Evolutionary conservation across 2,329 filamentous ascomycete genomes (phyloP), one percentile per base, ranked within the genome.

Genomic region (Talaromyces sp.): DNA sequence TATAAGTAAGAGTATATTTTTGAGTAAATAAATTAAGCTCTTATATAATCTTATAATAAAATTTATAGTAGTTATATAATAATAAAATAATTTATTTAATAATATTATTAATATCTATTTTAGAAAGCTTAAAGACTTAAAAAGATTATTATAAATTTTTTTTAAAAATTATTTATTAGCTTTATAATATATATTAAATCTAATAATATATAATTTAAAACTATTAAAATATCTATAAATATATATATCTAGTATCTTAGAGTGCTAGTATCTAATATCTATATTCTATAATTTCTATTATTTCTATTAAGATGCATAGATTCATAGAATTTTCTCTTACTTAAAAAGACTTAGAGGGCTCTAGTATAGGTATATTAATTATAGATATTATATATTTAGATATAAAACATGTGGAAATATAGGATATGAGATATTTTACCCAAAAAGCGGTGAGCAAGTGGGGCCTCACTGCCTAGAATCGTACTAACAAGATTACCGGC

Each of bases 291-390:
- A n/a, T n/a, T n/a, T n/a, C n/a, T n/a, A 81, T 83, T 23, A 79
- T 82, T 14, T 42, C 55, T 58, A 8, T 40, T 11, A 40, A 58
- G 33, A n/a, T n/a, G n/a, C n/a, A n/a, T n/a, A n/a, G n/a, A n/a
- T n/a, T n/a, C n/a, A n/a, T n/a, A n/a, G n/a, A n/a, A n/a, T n/a
- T n/a, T n/a, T n/a, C n/a, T n/a, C n/a, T n/a, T n/a, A n/a, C n/a
- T n/a, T n/a, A n/a, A n/a, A n/a, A n/a, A n/a, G n/a, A n/a, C n/a
- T n/a, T n/a, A n/a, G n/a, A n/a, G n/a, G n/a, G n/a, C n/a, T n/a
- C n/a, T n/a, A n/a, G n/a, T n/a, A n/a, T n/a, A n/a, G n/a, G n/a
- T n/a, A n/a, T n/a, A n/a, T n/a, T n/a, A n/a, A n/a, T n/a, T n/a
- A n/a, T n/a, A n/a, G n/a, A n/a, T n/a, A n/a, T n/a, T n/a, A n/a